Evolutionary conservation across 2,329 filamentous ascomycete species (phyloP), one percentile per base, ranked within the genome.

Genomic region (Penicillium sp.): DNA sequence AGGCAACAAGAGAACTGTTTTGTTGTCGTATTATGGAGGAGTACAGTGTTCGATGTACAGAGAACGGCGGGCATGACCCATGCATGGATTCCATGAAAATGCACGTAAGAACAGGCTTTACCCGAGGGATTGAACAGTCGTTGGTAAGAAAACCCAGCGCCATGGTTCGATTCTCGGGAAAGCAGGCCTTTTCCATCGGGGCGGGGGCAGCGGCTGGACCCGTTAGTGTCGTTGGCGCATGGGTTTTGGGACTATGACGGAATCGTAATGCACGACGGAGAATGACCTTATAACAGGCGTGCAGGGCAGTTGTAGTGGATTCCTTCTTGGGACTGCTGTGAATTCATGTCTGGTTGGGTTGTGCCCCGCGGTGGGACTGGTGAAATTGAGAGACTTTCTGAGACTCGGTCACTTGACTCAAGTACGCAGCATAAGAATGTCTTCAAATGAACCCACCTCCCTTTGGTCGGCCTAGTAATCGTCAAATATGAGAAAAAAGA

Each of bases 141-240:
- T 69, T 68, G 66, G 55, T 60, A 43, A 65, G 54, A 57, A 60
- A 73, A 68, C 72, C 73, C 73, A 74, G 71, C 68, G 67, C 73
- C 72, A 74, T 70, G 73, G 73, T 76, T 76, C 73, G 68, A 43
- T 19, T 52, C 65, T 68, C 70, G 70, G 70, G 71, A 69, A 66
- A 64, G 51, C 63, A 55, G 65, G 60, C 52, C 59, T 63, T 63
- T 52, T 59, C 45, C 45, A 57, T 57, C 58, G 58, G 60, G 52
- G 55, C 52, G 62, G 62, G 54, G 62, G 53, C 19, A 22, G 42
- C 70, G 69, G 70, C 65, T 68, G 59, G 65, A 57, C 66, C 68
- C 70, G 68, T 68, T 70, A 70, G 63, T 65, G 60, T 61, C 52
- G 38, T 28, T 16, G n/a, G 25, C 38, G 26, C 37, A 42, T 6